A percentile compares a stretch with the other conserved stretches of the same genome.
phyloP scores from a whole-genome alignment of 2,329 filamentous ascomycete genomes.

The Corynespora cassiicola region DNA sequence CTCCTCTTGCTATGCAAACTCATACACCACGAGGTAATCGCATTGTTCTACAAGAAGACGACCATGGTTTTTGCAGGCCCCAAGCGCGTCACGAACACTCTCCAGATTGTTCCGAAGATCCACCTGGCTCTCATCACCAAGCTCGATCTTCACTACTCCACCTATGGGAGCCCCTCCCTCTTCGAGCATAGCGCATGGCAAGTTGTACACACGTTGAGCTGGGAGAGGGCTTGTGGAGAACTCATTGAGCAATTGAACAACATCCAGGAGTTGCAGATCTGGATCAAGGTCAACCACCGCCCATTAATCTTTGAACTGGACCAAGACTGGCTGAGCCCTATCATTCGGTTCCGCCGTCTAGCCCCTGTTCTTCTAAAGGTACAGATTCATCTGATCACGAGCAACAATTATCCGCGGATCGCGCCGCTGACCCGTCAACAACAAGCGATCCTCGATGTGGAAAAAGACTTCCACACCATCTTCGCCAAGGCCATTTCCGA shows the following conservation, averaged over 20 bases:
- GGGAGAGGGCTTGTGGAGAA: constrained; percentile 27
- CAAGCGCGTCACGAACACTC: constrained; percentile 31
- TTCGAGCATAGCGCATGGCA: constrained; percentile 24
- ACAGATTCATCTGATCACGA: neutral
- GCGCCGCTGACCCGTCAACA: no score
- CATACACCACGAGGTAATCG: constrained; percentile 29
- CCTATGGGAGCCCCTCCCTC: constrained; percentile 29
- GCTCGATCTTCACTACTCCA: constrained; percentile 36
- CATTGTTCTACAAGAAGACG: constrained; percentile 35
- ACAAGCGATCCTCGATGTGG: neutral
- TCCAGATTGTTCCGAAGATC: constrained; percentile 20
- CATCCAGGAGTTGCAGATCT: constrained; percentile 29
- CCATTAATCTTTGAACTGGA: constrained; percentile 27
- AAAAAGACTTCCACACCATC: neutral
- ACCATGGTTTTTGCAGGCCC: constrained; percentile 38
- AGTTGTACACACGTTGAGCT: constrained; percentile 29
- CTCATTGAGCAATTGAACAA: constrained; percentile 24
- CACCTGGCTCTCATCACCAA: constrained; percentile 30
- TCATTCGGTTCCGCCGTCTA: constrained; percentile 35
- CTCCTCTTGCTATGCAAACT: constrained; percentile 38
- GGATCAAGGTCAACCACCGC: constrained; percentile 21
- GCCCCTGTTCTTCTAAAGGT: constrained; percentile 1
- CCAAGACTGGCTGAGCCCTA: constrained; percentile 31
- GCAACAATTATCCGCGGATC: no score
- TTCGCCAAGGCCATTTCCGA: no score